Evolutionary conservation across 495 filamentous ascomycete genomes (phyloP).

Genomic region (Sporormia fimetaria): DNA sequence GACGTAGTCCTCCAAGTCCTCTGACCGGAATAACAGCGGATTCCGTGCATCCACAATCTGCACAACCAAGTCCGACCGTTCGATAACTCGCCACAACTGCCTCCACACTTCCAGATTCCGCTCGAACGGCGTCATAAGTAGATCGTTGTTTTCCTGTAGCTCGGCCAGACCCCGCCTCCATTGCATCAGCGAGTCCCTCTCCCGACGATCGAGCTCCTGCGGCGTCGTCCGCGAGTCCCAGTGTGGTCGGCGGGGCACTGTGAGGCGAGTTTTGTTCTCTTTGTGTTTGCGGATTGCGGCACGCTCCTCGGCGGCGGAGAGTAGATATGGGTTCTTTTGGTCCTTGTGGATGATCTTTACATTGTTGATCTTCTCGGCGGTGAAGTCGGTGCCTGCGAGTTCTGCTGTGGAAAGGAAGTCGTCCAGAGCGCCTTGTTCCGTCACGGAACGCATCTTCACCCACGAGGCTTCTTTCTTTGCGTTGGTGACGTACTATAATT

Average conservation of each 20-base stretch:
- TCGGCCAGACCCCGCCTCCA: constrained; percentile 90
- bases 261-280: constrained; percentile 62
- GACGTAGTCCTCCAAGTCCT: constrained; percentile 88
- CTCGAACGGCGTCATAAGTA: constrained; percentile 98
- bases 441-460: constrained; percentile 97
- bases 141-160: constrained; percentile 80
- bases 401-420: constrained; percentile 79
- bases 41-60: constrained; percentile 98
- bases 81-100: constrained; percentile 96
- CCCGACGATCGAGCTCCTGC: constrained; percentile 63
- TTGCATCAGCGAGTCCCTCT: constrained; percentile 69
- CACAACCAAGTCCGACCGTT: constrained; percentile 88
- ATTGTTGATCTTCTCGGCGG: constrained; percentile 96
- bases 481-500: constrained; percentile 31
- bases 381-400: constrained; percentile 94
- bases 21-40: constrained; percentile 84
- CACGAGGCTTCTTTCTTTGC: constrained; percentile 64
- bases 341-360: constrained; percentile 95
- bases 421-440: constrained; percentile 91
- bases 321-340: constrained; percentile 88
- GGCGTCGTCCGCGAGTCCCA: constrained; percentile 83
- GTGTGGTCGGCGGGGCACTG: constrained; percentile 76
- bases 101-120: constrained; percentile 97
- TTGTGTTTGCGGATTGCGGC: constrained; percentile 66
- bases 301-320: constrained; percentile 78